Evolutionary conservation across 352 stramenopile genomes (phyloP), one percentile per base, ranked within the genome.

Genomic region (Pythium biforme): DNA sequence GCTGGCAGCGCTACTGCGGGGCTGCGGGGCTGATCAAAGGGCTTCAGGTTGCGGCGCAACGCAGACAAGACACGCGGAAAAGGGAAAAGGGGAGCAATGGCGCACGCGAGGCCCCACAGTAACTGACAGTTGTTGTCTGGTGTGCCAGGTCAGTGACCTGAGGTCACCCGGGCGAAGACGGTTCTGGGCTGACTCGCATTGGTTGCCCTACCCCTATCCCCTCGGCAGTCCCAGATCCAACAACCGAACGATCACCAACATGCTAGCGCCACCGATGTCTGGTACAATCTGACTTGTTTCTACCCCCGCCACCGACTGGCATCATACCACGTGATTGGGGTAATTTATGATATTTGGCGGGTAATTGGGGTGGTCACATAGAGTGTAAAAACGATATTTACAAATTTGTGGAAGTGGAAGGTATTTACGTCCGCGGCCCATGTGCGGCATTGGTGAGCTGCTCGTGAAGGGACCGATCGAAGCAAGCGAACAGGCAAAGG

Each of bases 401-500:
- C 52, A 14, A n/a, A 12, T n/a, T n/a, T 37, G 22, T n/a, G 33
- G 14, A 23, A 48, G 6, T n/a, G n/a, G n/a, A n/a, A n/a, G 10
- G 27, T 53, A 25, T 45, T 53, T 61, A 61, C 41, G n/a, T 0
- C 11, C 4, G 3, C 40, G 6, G 9, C 8, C 11, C 22, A 19
- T 59, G 49, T 66, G 60, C 41, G 60, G 51, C 40, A 59, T 54
- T 54, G 34, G 48, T 58, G 58, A 41, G 48, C 45, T 56, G 25
- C 29, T 25, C 26, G 39, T 47, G 27, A 33, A 19, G 12, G 39
- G 17, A 22, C 20, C 37, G 33, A 22, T 55, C 12, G 22, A 69
- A 47, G 51, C 41, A 64, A 54, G 29, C 39, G 57, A 55, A 45
- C 22, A 31, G 54, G 31, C 33, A 69, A 29, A 37, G 62, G 27